Conservation (phyloP, 2,329 filamentous ascomycete species). For the Emmonsiellopsis sp. region DNA sequence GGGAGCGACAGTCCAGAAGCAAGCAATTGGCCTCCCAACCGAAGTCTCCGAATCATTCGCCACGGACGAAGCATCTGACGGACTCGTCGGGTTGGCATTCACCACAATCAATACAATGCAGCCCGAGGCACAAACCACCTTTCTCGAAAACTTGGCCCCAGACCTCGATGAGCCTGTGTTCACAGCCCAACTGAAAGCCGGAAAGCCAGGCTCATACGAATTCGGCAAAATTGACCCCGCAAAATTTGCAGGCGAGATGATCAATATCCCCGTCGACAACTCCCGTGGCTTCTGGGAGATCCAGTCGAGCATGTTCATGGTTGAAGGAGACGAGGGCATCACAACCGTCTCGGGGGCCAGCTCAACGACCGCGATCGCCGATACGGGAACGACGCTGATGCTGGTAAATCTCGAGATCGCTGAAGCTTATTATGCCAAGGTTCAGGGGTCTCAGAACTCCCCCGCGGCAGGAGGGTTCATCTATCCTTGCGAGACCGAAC, state of each 20-base stretch:
- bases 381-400: slow-evolving; percentile 61
- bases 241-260: slow-evolving; percentile 54
- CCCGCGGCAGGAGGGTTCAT: slow-evolving; percentile 41
- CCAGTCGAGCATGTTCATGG: slow-evolving; percentile 45
- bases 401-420: slow-evolving; percentile 50
- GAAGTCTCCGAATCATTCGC: slow-evolving; percentile 47
- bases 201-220: slow-evolving; percentile 56
- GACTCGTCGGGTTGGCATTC: slow-evolving; percentile 54
- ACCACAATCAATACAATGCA: slow-evolving; percentile 52
- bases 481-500: slow-evolving; percentile 46
- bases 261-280: slow-evolving; percentile 53
- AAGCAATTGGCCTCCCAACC: slow-evolving; percentile 59
- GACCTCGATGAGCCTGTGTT: slow-evolving; percentile 57
- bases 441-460: slow-evolving; percentile 42
- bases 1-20: slow-evolving; percentile 47
- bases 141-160: slow-evolving; percentile 61
- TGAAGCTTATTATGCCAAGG: slow-evolving; percentile 49
- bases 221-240: slow-evolving; percentile 60
- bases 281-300: slow-evolving; percentile 63
- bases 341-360: slow-evolving; percentile 9
- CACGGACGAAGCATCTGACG: slow-evolving; percentile 45
- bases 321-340: slow-evolving; percentile 33
- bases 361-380: slow-evolving; percentile 45
- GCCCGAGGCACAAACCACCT: slow-evolving; percentile 57
- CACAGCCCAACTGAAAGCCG: slow-evolving; percentile 57